These are phyloP conservation scores for Lodderomyces oxycetoniae DNA, from an alignment of 1,139 yeast species.

Conservation along the genomic window DNA sequence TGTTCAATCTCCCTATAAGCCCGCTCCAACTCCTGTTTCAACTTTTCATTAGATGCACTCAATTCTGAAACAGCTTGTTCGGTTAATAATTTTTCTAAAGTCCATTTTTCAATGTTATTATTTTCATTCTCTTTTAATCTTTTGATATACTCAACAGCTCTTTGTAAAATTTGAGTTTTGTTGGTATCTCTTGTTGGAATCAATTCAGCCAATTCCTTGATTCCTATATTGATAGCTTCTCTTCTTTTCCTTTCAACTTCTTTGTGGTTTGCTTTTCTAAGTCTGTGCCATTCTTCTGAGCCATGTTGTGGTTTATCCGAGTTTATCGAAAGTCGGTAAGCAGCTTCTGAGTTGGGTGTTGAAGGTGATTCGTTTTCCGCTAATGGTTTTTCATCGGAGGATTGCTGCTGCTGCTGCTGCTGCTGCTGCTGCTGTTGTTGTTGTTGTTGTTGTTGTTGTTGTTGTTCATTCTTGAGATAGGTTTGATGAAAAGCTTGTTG, in stretches of 20 bases:
- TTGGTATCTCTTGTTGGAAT: conserved; percentile 89
- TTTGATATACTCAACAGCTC: conserved; percentile 86
- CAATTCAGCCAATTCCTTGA: conserved; percentile 72
- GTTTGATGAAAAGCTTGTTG: conserved; percentile 5
- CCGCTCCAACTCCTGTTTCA: conserved; percentile 47
- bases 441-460: conserved; percentile 20
- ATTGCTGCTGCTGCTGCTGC: conserved; percentile 38
- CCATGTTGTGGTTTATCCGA: conserved; percentile 50
- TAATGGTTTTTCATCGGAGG: conserved; percentile 43
- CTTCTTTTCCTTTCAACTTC: conserved; percentile 97
- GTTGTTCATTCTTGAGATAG: conserved; percentile 1
- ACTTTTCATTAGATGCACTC: conserved; percentile 25
- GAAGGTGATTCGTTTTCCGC: conserved; percentile 23
- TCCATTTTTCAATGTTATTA: conserved; percentile 88
- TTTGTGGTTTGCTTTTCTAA: conserved; percentile 86
- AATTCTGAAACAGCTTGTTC: conserved; percentile 75
- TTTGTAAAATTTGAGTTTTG: conserved; percentile 81
- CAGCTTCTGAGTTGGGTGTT: conserved; percentile 12
- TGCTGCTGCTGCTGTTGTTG: conserved; percentile 11
- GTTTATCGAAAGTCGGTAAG: not conserved
- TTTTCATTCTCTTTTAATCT: conserved; percentile 85
- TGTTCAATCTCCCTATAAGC: conserved; percentile 91
- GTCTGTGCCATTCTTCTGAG: conserved; percentile 82
- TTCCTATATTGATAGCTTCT: conserved; percentile 86
- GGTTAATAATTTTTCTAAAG: conserved; percentile 82